phyloP scores from a whole-genome alignment of 2,329 filamentous ascomycete genomes.

The Talaromyces sp. region DNA sequence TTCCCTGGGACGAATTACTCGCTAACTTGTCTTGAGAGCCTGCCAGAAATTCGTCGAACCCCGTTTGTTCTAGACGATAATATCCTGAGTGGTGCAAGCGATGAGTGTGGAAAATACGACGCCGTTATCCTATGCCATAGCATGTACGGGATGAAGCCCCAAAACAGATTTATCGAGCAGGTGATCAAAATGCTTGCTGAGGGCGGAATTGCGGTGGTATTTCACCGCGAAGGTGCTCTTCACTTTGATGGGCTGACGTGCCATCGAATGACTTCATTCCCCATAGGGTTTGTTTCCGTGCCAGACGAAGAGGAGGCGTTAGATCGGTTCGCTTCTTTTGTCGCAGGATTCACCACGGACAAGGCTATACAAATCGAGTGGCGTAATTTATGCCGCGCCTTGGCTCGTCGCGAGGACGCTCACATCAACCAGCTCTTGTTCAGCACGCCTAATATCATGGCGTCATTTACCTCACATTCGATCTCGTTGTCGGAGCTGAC shows the following conservation, averaged over 20 bases:
- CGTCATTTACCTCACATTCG: constrained; percentile 46
- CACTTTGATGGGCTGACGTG: constrained; percentile 47
- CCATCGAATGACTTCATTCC: constrained; percentile 45
- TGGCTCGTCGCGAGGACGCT: constrained; percentile 39
- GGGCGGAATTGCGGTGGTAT: constrained; percentile 46
- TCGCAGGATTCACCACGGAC: constrained; percentile 44
- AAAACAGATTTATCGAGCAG: constrained; percentile 42
- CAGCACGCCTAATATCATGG: constrained; percentile 47
- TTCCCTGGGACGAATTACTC: not conserved
- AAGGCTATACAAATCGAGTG: constrained; percentile 37
- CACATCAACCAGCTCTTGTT: constrained; percentile 44
- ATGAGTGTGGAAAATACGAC: constrained; percentile 44
- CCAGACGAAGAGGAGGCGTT: constrained; percentile 43
- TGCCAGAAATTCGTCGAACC: not conserved
- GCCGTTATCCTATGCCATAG: constrained; percentile 60
- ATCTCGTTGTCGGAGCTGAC: constrained; percentile 41
- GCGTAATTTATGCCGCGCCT: constrained; percentile 49
- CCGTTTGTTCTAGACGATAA: constrained; percentile 13
- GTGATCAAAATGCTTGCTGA: constrained; percentile 47
- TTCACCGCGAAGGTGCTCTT: constrained; percentile 49
- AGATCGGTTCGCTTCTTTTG: constrained; percentile 50
- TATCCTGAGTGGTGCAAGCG: constrained; percentile 16
- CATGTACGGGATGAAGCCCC: constrained; percentile 56
- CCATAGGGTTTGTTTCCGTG: constrained; percentile 43
- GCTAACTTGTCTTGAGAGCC: not conserved